These are phyloP conservation scores for Simplicillium aogashimaense DNA, from an alignment of 2,329 filamentous ascomycete species.

Conservation along the genomic window DNA sequence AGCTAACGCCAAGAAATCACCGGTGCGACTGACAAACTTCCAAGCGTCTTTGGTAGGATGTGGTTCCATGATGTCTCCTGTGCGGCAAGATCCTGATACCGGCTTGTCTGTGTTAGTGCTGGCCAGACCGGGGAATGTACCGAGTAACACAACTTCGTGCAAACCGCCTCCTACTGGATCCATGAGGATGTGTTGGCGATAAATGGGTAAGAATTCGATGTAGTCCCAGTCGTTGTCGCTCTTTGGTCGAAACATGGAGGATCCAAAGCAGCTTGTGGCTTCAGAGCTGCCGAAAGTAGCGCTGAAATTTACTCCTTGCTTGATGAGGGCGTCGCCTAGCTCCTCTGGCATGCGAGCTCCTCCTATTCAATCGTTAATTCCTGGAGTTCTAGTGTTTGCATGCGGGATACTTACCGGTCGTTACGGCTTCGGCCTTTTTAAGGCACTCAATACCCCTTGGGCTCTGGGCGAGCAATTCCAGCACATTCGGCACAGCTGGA, in stretches of 20 bases:
- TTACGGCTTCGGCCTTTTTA: background rate
- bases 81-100: background rate
- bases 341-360: conserved; percentile 1
- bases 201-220: background rate
- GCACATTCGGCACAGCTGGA: conserved; percentile 1
- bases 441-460: conserved; percentile 1
- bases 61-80: conserved; percentile 1
- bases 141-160: background rate
- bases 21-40: background rate
- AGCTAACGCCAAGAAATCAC: conserved; percentile 2
- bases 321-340: background rate
- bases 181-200: background rate
- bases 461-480: background rate
- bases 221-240: conserved; percentile 1
- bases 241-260: background rate
- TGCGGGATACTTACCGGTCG: background rate
- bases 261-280: conserved; percentile 1
- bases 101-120: background rate
- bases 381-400: too few species aligned
- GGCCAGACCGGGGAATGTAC: background rate
- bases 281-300: conserved; percentile 1
- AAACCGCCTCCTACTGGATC: conserved; percentile 1
- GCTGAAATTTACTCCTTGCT: conserved; percentile 2
- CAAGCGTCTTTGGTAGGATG: background rate
- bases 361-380: background rate